A percentile compares a stretch with the other conserved stretches of the same genome.
Evolutionary conservation across 2,329 filamentous ascomycete species (phyloP).

Genomic region (Blastomyces parvus): DNA sequence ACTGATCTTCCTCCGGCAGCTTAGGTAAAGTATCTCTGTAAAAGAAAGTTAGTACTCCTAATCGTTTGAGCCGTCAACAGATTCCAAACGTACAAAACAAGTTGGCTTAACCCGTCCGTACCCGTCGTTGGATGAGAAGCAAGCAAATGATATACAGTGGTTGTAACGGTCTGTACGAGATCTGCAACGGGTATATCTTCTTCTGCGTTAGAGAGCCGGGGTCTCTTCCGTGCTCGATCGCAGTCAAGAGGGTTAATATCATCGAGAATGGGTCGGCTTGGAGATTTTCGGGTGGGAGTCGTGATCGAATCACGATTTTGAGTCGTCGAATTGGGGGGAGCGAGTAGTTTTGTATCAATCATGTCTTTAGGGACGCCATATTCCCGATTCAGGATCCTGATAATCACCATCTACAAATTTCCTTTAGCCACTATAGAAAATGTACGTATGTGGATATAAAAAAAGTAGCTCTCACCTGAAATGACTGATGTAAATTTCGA

Average conservation of each 20-base stretch:
- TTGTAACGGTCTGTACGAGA: constrained; percentile 27
- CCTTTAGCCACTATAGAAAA: constrained; percentile 6
- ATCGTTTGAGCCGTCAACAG: not conserved
- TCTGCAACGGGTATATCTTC: constrained; percentile 26
- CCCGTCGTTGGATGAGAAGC: constrained; percentile 26
- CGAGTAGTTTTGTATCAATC: not conserved
- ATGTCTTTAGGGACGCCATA: constrained; percentile 8
- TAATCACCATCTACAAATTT: constrained; percentile 17
- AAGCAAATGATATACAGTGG: constrained; percentile 27
- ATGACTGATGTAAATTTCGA: constrained; percentile 21
- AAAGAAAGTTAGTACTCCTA: constrained; percentile 12
- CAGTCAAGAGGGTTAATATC: constrained; percentile 11
- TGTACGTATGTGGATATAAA: not conserved
- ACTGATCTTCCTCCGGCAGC: constrained; percentile 43
- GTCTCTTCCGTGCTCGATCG: constrained; percentile 27
- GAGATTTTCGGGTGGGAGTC: constrained; percentile 6
- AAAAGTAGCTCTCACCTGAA: constrained; percentile 24
- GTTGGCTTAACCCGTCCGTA: constrained; percentile 34
- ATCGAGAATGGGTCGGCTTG: constrained; percentile 6
- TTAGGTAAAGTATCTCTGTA: constrained; percentile 37
- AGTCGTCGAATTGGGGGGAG: not conserved
- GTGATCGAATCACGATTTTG: not conserved
- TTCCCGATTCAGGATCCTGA: constrained; percentile 13
- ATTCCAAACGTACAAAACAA: constrained; percentile 41
- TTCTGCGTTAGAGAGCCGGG: constrained; percentile 27